Evolutionary conservation across 441 rosid species (phyloP).

Genomic region (Omphalea diandra): DNA sequence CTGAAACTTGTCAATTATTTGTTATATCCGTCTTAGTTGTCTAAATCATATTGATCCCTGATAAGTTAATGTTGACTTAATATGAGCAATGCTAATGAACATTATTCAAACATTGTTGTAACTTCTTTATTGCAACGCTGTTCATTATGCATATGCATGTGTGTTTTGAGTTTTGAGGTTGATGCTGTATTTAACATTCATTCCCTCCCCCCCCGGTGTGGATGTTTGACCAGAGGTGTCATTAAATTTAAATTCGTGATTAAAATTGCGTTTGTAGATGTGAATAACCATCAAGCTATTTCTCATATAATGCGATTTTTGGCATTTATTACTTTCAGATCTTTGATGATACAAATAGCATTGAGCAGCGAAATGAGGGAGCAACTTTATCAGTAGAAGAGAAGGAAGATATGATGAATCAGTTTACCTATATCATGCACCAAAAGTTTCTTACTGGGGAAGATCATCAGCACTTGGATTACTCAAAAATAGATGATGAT

Average conservation of each 20-base stretch:
- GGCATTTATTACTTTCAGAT: slow-evolving; percentile 24
- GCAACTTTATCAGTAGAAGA: slow-evolving; percentile 48
- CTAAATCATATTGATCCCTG: not conserved
- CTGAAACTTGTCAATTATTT: not conserved
- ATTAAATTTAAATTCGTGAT: not conserved
- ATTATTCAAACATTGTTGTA: not conserved
- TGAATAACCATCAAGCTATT: not conserved
- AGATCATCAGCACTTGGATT: slow-evolving; percentile 82
- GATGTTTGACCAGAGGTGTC: not conserved
- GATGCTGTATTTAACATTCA: not conserved
- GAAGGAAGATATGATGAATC: slow-evolving; percentile 81
- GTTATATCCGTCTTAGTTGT: not conserved
- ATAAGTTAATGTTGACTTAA: not conserved
- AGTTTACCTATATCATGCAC: slow-evolving; percentile 73
- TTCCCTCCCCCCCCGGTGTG: no score
- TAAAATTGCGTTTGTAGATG: not conserved
- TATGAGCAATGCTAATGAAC: not conserved
- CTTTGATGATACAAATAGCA: slow-evolving; percentile 14
- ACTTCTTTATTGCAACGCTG: no score
- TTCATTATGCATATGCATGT: not conserved
- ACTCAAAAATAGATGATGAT: slow-evolving; percentile 75
- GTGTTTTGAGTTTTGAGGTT: not conserved
- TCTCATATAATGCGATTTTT: not conserved
- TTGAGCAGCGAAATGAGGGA: slow-evolving; percentile 23
- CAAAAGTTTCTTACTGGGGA: slow-evolving; percentile 87